Evolutionary conservation across 2,329 filamentous ascomycete genomes (phyloP).

Genomic region (Pseudogymnoascus sp.): DNA sequence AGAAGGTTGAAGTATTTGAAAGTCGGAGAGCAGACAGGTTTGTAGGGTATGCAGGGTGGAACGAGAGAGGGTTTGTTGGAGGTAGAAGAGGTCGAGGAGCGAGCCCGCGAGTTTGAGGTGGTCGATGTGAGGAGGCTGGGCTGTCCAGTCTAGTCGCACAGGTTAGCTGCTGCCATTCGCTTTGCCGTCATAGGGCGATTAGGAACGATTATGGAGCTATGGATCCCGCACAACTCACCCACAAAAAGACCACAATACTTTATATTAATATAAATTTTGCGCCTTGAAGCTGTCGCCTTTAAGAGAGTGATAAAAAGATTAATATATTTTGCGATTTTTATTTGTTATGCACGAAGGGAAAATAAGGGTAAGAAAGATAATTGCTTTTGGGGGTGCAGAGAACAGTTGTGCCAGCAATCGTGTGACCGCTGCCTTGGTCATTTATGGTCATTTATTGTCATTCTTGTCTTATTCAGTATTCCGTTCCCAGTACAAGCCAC

Average conservation of each 20-base stretch:
- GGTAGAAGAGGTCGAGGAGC: neutral
- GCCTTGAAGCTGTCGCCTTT: neutral
- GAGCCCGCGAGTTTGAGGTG: neutral
- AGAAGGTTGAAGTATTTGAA: neutral
- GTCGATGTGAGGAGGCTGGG: slow-evolving; percentile 6
- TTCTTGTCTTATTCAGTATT: slow-evolving; percentile 7
- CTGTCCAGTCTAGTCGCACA: neutral
- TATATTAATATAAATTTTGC: neutral
- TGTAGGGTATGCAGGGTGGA: neutral
- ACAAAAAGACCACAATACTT: neutral
- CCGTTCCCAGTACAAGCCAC: slow-evolving; percentile 7
- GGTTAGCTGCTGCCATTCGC: neutral
- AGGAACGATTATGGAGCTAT: slow-evolving; percentile 5
- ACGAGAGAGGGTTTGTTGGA: neutral
- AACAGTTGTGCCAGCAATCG: neutral
- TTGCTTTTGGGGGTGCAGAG: neutral
- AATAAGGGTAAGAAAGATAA: neutral
- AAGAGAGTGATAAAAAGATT: neutral
- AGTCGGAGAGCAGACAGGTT: neutral
- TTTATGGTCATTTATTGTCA: slow-evolving; percentile 4
- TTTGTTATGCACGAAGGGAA: neutral
- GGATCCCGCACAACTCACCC: slow-evolving; percentile 3
- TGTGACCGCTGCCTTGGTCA: slow-evolving; percentile 1
- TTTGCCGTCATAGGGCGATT: slow-evolving; percentile 8
- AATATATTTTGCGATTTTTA: neutral